Conservation (phyloP, 306 rosid species). For the Sesbania bispinosa region DNA sequence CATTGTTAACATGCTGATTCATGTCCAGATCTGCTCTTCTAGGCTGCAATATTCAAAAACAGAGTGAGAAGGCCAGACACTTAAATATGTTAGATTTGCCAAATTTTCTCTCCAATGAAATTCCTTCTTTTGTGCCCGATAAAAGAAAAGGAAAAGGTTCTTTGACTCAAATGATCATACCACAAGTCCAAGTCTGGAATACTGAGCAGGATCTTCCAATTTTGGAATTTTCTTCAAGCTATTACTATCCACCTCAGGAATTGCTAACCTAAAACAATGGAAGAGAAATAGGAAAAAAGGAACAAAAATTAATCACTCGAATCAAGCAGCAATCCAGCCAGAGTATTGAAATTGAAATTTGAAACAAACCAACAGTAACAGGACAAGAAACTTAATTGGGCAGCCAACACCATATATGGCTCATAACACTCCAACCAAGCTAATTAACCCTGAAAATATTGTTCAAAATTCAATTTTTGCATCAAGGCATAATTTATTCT, state of each 20-base stretch:
- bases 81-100: slow-evolving; percentile 6
- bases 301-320: background rate
- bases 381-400: background rate
- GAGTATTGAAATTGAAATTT: slow-evolving; percentile 6
- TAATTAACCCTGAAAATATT: background rate
- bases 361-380: background rate
- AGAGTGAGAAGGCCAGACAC: slow-evolving; percentile 32
- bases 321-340: background rate
- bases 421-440: background rate
- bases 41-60: slow-evolving; percentile 56
- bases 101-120: background rate
- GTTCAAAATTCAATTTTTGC: background rate
- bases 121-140: background rate
- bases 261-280: slow-evolving; percentile 56
- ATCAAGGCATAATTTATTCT: background rate
- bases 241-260: slow-evolving; percentile 69
- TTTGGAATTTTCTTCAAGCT: slow-evolving; percentile 75
- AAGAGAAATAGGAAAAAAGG: background rate
- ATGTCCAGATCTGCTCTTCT: slow-evolving; percentile 94
- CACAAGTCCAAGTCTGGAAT: slow-evolving; percentile 67
- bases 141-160: slow-evolving; percentile 12
- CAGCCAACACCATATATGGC: background rate
- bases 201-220: slow-evolving; percentile 70
- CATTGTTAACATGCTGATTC: slow-evolving; percentile 97
- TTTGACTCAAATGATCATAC: slow-evolving; percentile 44